Evolutionary conservation across 75 land plant species (phyloP).

Genomic region (Pinus albicaulis): DNA sequence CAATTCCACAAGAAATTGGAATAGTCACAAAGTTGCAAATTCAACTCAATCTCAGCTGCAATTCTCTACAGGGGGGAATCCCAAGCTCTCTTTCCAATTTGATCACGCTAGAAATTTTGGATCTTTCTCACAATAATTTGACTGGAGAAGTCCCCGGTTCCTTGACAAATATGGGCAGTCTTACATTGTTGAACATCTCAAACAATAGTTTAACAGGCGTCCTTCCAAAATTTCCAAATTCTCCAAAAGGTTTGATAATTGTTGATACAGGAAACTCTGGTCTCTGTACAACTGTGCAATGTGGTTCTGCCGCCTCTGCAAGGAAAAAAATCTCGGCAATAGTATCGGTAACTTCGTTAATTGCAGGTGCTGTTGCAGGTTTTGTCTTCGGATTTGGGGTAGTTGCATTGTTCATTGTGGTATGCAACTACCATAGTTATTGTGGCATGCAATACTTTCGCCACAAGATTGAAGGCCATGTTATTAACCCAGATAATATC

Average conservation of each 20-base stretch:
- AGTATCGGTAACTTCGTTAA: too few species aligned
- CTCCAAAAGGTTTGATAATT: not conserved
- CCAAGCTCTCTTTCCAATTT: slow-evolving; percentile 18
- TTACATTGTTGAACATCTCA: slow-evolving; percentile 34
- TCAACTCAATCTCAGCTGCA: slow-evolving; percentile 45
- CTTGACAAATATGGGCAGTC: slow-evolving; percentile 13
- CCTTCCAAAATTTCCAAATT: slow-evolving; percentile 8
- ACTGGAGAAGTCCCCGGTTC: slow-evolving; percentile 37
- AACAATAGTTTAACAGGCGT: slow-evolving; percentile 43
- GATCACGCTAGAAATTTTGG: slow-evolving; percentile 28
- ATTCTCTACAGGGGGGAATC: slow-evolving; percentile 36
- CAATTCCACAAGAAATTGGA: slow-evolving; percentile 30
- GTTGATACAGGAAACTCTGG: slow-evolving; percentile 8
- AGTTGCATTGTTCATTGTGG: not conserved
- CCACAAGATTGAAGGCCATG: not conserved
- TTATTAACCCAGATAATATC: slow-evolving; percentile 27
- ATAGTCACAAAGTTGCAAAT: slow-evolving; percentile 13
- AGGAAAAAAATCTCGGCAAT: not conserved
- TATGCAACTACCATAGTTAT: too few species aligned
- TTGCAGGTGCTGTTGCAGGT: slow-evolving; percentile 6
- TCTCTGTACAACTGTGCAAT: not conserved
- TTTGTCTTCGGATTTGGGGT: slow-evolving; percentile 11
- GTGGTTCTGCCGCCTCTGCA: not conserved
- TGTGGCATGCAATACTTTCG: too few species aligned
- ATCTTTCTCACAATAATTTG: slow-evolving; percentile 46